These are phyloP conservation scores for Cystobasidium tubakii DNA, from an alignment of 768 basidiomycete species.

Conservation along the genomic window DNA sequence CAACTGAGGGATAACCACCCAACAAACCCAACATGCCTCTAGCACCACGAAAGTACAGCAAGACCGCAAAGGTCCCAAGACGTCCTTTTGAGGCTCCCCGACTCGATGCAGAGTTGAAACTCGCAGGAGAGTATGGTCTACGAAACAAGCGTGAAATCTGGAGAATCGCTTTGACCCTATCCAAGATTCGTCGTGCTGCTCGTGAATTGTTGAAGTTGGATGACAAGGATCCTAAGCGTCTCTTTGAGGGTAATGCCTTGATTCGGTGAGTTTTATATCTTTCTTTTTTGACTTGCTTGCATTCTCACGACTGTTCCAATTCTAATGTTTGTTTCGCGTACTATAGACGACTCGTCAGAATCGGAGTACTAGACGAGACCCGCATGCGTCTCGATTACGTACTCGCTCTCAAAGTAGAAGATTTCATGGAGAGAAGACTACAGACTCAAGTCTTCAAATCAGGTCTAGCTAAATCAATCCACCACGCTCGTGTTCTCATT, in stretches of 20 bases:
- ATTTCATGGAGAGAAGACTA: constrained; percentile 98
- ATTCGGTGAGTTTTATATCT: constrained; percentile 55
- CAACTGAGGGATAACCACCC: neutral
- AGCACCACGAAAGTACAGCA: constrained; percentile 29
- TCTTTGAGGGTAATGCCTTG: constrained; percentile 92
- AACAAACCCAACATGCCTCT: constrained; percentile 18
- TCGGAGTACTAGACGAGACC: constrained; percentile 97
- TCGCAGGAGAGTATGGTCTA: constrained; percentile 99
- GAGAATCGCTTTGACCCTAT: constrained; percentile 95
- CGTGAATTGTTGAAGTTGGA: constrained; percentile 99
- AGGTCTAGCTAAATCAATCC: constrained; percentile 94
- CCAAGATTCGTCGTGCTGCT: constrained; percentile 99
- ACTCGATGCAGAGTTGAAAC: constrained; percentile 99
- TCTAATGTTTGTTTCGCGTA: neutral
- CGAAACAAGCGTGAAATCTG: constrained; percentile 99
- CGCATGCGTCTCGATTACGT: constrained; percentile 99
- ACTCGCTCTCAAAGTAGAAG: constrained; percentile 96
- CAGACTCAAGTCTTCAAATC: constrained; percentile 99
- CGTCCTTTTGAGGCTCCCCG: constrained; percentile 90
- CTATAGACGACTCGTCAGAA: constrained; percentile 75
- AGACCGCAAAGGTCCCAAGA: constrained; percentile 77
- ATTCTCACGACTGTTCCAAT: neutral
- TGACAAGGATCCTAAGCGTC: constrained; percentile 97
- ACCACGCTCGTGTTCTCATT: constrained; percentile 97
- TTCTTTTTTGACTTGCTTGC: neutral